These are phyloP conservation scores for Magnaporthiopsis rhizophila DNA, from an alignment of 2,329 filamentous ascomycete genomes.

Conservation along the genomic window DNA sequence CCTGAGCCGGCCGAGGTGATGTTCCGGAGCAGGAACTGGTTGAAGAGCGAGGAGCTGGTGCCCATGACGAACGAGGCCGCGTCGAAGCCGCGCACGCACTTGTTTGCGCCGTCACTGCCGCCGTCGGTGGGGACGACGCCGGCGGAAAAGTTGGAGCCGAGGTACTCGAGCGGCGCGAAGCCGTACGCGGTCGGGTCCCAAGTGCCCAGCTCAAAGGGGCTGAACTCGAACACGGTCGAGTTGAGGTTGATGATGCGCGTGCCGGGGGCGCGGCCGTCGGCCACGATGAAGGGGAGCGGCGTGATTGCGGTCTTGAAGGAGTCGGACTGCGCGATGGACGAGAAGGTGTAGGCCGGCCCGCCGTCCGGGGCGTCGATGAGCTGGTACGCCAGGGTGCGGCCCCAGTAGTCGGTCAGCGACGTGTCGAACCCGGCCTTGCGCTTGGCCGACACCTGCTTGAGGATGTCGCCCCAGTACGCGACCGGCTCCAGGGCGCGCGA, in stretches of 20 bases:
- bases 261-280: conserved; percentile 37
- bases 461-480: conserved; percentile 53
- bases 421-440: conserved; percentile 54
- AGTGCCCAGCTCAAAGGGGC: conserved; percentile 57
- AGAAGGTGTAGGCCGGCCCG: conserved; percentile 72
- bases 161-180: conserved; percentile 51
- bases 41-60: conserved; percentile 79
- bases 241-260: conserved; percentile 40
- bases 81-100: conserved; percentile 73
- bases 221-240: conserved; percentile 57
- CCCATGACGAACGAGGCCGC: conserved; percentile 79
- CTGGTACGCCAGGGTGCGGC: conserved; percentile 78
- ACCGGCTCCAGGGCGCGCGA: conserved; percentile 19
- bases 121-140: conserved; percentile 42
- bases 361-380: conserved; percentile 70
- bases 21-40: conserved; percentile 62
- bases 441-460: conserved; percentile 52
- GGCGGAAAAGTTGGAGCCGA: conserved; percentile 48
- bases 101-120: conserved; percentile 26
- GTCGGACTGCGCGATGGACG: conserved; percentile 47
- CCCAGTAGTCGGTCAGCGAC: conserved; percentile 85
- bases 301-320: conserved; percentile 32
- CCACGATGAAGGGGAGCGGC: conserved; percentile 42
- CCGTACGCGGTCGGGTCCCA: conserved; percentile 53
- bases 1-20: conserved; percentile 35